Evolutionary conservation across 495 filamentous ascomycete species (phyloP), one percentile per base, ranked within the genome.

Genomic region (Chaetomidium leptoderma): DNA sequence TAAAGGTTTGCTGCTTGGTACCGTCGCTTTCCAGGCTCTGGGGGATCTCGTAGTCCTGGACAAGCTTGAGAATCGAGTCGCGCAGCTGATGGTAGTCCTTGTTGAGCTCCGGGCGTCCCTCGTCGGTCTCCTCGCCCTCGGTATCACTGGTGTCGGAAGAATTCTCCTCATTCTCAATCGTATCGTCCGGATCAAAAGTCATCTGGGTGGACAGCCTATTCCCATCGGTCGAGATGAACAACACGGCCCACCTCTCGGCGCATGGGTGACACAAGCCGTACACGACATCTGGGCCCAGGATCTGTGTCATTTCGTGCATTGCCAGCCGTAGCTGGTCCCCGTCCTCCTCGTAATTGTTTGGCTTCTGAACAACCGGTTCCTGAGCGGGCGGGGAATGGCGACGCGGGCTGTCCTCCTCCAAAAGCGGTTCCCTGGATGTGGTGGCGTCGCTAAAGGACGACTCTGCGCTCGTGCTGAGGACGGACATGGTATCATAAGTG

Each of bases 71-170:
- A 45, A 96, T 87, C 6, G 89, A 87, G 33, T 89, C 85, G 54
- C 92, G 87, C 8, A 95, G 73, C 52, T 89, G 85, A 69, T 93
- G 88, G 61, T 93, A 89, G 61, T 91, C 88, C 60, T 87, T 88
- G 65, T 89, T 86, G 6, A 90, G 72, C 27, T 89, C 88, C 11
- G 89, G 77, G 9, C 80, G 78, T 13, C 83, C 84, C 27, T 80
- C 79, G 5, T 78, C 79, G 11, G 78, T 76, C 11, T 90, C 88
- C 62, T 91, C 86, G 39, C 66, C 70, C 35, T 84, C 83, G 30
- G 78, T 84, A 53, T 87, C 86, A 65, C 79, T 86, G 39, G 80
- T 74, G 37, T 55, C 55, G 0, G 78, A 80, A 6, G 83, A 83
- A 53, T 78, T 81, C n/a, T 81, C 79, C 45, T 86, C 83, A 48